Evolutionary conservation across 495 filamentous ascomycete genomes (phyloP), one percentile per base, ranked within the genome.

Genomic region (Staphylotrichum tortipilum): DNA sequence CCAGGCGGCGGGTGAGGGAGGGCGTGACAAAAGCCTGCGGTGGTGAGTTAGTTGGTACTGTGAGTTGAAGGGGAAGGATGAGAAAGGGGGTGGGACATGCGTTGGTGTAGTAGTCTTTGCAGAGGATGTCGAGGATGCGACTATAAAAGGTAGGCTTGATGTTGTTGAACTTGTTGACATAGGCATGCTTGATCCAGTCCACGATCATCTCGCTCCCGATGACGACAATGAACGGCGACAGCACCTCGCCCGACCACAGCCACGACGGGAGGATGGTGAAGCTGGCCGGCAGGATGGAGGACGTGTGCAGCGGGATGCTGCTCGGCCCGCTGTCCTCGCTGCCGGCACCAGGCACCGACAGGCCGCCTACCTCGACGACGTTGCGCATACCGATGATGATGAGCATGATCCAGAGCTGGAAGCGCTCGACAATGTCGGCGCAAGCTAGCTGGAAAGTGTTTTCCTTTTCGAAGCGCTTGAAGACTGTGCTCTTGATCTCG

Each of bases 91-190:
- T 2, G 45, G 24, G 14, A 55, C 77, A 68, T 65, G 84, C 83
- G 61, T 95, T 89, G 3, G 89, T 89, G 63, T 97, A 97, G 67
- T 99, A 99, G 57, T 99, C 92, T 62, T 95, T 96, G 39, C 89
- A 88, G 14, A 97, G 73, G 3, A 97, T 82, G 60, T 99, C 92
- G 12, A 96, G 73, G 64, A 92, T 96, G 26, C 88, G 80, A 12
- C 78, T 76, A 61, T 99, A 97, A 34, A 99, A 81, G 3, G 77
- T 83, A 17, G 94, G 94, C 34, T 89, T 87, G 43, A 85, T 86
- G 55, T 92, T 94, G 72, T 99, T 99, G 73, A 99, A 99, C 65
- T 99, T 99, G 53, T 81, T 89, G 64, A 97, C 92, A 64, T 95
- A 99, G 11, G 87, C 86, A 60, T 99, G 92, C 64, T 99, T 99